Evolutionary conservation across 2,329 filamentous ascomycete species (phyloP), one percentile per base, ranked within the genome.

Genomic region (Thielaviopsis ethacetica): DNA sequence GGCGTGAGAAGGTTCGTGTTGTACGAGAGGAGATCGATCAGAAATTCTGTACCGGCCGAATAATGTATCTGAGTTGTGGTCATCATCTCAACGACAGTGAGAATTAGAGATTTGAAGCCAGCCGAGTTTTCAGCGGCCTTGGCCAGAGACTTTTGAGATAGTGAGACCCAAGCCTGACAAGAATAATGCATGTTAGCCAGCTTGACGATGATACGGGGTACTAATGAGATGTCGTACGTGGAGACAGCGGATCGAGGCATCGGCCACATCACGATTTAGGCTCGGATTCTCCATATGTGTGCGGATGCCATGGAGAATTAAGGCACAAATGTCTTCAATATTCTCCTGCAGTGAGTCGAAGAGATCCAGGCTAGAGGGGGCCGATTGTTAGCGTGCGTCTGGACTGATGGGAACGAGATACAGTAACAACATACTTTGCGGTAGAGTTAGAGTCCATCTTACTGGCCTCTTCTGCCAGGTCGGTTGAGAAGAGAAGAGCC

Each of bases 11-110:
- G 84, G 52, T 73, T 74, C 12, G 80, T 80, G 68, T 81, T 86
- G 65, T 82, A 84, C 30, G 76, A 76, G 12, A 90, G 71, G 4
- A 83, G 72, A 59, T 88, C 85, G 4, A 76, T 78, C 61, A 88
- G 76, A 0, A 86, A 69, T 63, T 87, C 84, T 53, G 84, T 74
- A 0, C 83, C 76, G 15, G 75, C 72, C 47, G 81, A 77, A 62
- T 83, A 85, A 13, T 82, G 69, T 21, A 78, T 72, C 27, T 82
- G 75, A 41, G 79, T 72, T 22, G 77, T 72, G 53, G 81, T 34
- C 56, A 61, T 61, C 53, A 58, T 61, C n/a, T 76, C 70, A 24
- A 89, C 77, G 22, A 82, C 77, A 3, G 78, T 74, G 30, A 77
- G 74, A 1, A 85, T 76, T 3, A 89, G 71, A 1, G 76, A 73